These are phyloP conservation scores for Brassica juncea DNA, from an alignment of 345 rosid genomes.

Conservation along the genomic window DNA sequence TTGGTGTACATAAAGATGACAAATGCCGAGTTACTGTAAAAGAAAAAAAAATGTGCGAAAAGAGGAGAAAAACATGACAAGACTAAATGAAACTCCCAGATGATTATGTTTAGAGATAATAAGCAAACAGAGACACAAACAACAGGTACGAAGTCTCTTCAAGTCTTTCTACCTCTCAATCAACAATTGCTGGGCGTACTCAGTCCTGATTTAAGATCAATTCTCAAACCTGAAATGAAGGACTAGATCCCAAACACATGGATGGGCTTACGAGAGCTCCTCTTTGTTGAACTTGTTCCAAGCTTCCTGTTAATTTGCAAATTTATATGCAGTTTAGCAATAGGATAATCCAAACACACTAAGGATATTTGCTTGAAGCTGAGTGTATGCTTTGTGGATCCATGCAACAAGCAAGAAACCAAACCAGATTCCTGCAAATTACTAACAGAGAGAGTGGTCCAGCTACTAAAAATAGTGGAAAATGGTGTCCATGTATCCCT, in stretches of 20 bases:
- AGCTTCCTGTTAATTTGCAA: constrained; percentile 41
- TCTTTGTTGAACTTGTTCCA: constrained; percentile 47
- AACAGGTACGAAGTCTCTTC: constrained; percentile 32
- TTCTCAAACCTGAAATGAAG: constrained; percentile 22
- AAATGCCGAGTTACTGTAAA: not conserved
- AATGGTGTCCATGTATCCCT: not conserved
- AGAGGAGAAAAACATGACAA: constrained; percentile 16
- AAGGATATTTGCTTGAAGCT: not conserved
- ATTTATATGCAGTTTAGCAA: not conserved
- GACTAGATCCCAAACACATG: constrained; percentile 9
- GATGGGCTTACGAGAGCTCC: constrained; percentile 38
- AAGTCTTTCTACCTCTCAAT: constrained; percentile 24
- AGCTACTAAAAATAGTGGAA: not conserved
- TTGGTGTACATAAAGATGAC: constrained; percentile 21
- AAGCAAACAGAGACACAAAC: constrained; percentile 20
- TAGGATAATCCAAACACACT: not conserved
- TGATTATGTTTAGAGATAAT: not conserved
- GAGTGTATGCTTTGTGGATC: constrained; percentile 1
- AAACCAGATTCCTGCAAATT: not conserved
- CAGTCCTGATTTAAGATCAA: constrained; percentile 16
- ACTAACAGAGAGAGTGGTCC: not conserved
- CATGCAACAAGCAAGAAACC: not conserved
- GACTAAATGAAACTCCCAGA: constrained; percentile 23
- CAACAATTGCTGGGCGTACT: constrained; percentile 10
- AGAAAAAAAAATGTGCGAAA: not conserved